These are phyloP conservation scores for Colletotrichum horii DNA, from an alignment of 2,329 filamentous ascomycete genomes.

Conservation along the genomic window DNA sequence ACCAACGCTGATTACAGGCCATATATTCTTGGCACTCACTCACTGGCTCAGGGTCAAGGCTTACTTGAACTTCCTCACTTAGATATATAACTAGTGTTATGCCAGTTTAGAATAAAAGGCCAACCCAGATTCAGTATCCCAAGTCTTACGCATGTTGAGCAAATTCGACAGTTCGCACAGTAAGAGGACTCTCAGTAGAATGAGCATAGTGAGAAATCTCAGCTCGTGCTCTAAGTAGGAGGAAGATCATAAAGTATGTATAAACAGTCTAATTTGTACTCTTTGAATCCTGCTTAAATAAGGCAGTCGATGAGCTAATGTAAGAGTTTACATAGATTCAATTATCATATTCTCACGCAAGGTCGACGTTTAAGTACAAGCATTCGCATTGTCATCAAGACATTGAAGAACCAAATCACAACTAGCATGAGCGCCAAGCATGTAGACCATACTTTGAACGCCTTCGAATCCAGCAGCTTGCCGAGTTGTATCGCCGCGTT, in stretches of 20 bases:
- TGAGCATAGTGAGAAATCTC: neutral
- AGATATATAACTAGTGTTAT: neutral
- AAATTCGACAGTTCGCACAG: rapidly evolving
- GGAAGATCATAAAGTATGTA: neutral
- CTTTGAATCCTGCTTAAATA: neutral
- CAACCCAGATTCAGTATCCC: neutral
- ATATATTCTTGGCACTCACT: neutral
- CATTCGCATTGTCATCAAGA: neutral
- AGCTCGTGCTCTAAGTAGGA: neutral
- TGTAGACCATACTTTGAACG: slow-evolving; percentile 42
- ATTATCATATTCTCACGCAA: neutral
- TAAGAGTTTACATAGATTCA: neutral
- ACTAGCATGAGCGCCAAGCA: slow-evolving; percentile 38
- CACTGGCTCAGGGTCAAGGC: neutral
- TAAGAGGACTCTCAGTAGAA: neutral
- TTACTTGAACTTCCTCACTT: neutral
- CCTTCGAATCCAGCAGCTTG: slow-evolving; percentile 39
- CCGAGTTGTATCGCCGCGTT: slow-evolving; percentile 41
- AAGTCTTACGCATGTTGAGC: rapidly evolving
- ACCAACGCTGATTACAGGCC: neutral
- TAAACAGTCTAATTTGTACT: neutral
- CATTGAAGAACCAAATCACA: slow-evolving; percentile 30
- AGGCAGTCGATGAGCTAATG: neutral
- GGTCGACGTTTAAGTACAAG: neutral
- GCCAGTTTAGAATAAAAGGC: too few relatives aligned